Evolutionary conservation across 768 basidiomycete genomes (phyloP).

Genomic region (Termitomyces sp.): DNA sequence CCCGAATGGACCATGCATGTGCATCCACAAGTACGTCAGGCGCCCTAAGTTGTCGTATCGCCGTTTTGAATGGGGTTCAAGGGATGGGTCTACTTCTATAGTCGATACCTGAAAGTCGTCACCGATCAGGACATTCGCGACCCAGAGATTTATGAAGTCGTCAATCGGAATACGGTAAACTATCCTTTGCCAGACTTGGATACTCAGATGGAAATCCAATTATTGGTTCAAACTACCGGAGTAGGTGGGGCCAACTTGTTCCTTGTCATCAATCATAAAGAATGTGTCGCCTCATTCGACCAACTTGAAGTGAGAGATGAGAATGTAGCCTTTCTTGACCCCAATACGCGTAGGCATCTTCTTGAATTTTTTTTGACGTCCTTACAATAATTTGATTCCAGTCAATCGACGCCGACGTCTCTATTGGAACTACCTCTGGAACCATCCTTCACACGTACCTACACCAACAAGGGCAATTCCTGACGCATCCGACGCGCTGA

Average conservation of each 20-base stretch:
- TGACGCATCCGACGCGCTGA: constrained; percentile 44
- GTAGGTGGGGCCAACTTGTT: constrained; percentile 21
- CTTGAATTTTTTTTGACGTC: neutral
- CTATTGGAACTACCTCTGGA: constrained; percentile 49
- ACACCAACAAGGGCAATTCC: constrained; percentile 34
- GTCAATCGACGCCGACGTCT: constrained; percentile 40
- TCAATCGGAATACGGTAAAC: constrained; percentile 20
- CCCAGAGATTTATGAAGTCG: constrained; percentile 24
- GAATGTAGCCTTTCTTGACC: constrained; percentile 20
- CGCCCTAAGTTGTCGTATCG: constrained; percentile 6
- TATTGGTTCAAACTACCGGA: constrained; percentile 23
- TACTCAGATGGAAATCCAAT: constrained; percentile 39
- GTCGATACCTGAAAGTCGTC: constrained; percentile 31
- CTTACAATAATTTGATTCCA: constrained; percentile 10
- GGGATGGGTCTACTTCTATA: constrained; percentile 49
- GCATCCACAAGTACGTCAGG: constrained; percentile 28
- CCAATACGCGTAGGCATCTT: constrained; percentile 18
- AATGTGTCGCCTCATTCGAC: constrained; percentile 40
- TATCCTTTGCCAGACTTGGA: constrained; percentile 25
- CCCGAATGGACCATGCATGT: constrained; percentile 34
- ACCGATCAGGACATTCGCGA: constrained; percentile 46
- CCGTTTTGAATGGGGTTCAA: constrained; percentile 10
- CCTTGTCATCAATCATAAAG: constrained; percentile 40
- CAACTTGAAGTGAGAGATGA: constrained; percentile 24
- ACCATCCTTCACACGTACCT: constrained; percentile 40